Percentiles rank a stretch among this genome's conserved stretches.
Conservation (phyloP, 352 stramenopile species). For the Pythium oligandrum region DNA sequence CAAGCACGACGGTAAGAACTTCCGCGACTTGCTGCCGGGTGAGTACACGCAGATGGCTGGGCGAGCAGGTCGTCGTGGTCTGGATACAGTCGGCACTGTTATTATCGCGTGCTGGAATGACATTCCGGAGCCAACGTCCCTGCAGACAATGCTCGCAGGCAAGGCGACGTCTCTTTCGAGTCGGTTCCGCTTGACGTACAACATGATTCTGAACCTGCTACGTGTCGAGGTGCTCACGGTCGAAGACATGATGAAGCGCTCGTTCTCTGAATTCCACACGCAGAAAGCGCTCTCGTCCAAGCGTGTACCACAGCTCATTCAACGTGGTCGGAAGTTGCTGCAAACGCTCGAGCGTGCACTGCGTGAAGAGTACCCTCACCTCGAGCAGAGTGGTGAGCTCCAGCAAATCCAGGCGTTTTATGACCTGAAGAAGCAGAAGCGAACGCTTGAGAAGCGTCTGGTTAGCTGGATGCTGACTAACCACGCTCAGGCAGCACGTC, state of each 20-base stretch:
- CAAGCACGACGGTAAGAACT: constrained; percentile 96
- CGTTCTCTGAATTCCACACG: constrained; percentile 95
- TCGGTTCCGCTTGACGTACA: constrained; percentile 98
- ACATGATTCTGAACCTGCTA: constrained; percentile 97
- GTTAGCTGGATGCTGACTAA: constrained; percentile 71
- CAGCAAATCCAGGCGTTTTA: constrained; percentile 58
- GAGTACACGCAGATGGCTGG: constrained; percentile 98
- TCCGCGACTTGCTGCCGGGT: constrained; percentile 83
- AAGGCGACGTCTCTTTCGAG: constrained; percentile 93
- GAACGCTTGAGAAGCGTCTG: constrained; percentile 62
- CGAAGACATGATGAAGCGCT: constrained; percentile 97
- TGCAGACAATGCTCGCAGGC: constrained; percentile 95
- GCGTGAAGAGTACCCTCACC: constrained; percentile 54
- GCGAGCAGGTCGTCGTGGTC: constrained; percentile 93
- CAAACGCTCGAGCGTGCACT: constrained; percentile 44
- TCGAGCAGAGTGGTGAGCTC: constrained; percentile 57
- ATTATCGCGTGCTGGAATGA: constrained; percentile 98
- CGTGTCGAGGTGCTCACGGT: constrained; percentile 87
- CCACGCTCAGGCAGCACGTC: constrained; percentile 53
- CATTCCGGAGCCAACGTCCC: constrained; percentile 93
- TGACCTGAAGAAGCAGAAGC: constrained; percentile 65
- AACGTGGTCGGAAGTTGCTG: constrained; percentile 50
- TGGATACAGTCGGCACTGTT: constrained; percentile 96
- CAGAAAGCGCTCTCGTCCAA: constrained; percentile 83
- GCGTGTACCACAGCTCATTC: constrained; percentile 72